Base-by-base conservation (phyloP, 1,284 basidiomycete species). In the Hymenochaete sp. region DNA sequence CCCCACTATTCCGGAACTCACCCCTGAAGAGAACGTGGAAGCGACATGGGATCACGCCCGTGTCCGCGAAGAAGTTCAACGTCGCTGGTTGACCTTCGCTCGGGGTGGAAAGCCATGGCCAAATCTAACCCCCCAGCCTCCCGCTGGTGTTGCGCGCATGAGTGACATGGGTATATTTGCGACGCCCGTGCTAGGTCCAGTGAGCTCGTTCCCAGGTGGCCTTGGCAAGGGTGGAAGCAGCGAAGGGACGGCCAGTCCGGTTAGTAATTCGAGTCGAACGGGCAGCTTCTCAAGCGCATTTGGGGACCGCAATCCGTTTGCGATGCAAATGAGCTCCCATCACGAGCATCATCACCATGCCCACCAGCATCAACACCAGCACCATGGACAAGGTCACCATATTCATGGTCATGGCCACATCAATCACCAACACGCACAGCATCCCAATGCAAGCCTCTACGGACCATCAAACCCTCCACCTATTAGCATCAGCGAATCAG, bases 81-180 rank as follows among this genome's bases (percentile, higher is more conserved):
- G 72, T 51, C 68, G 73, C 31, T 86, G 82, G 82, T 68, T 86
- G 19, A 56, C 74, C n/a, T 86, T 86, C 52, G 81, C 82, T 3
- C 61, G 81, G 56, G 82, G 81, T 3, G 74, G 81, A 57, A 67
- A 66, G 13, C 82, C 82, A 2, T 86, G 83, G 82, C 65, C 64
- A 3, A 24, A 42, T 10, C 44, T 51, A n/a, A 50, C 48, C 10
- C 48, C 48, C 9, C 48, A 50, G 44, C 44, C 31, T 6, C 48
- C 48, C 1, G 48, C 48, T 4, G 48, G 44, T 13, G 44, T 50
- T 13, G 47, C 47, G 19, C 31, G 31, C n/a, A 49, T 49, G 47
- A 49, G 29, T 22, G 47, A 49, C 26, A 22, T 32, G 8, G 47
- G 47, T 16, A 44, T 49, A 14, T 45, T 47, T 16, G 45, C 45